Evolutionary conservation across 352 stramenopile genomes (phyloP).

Genomic region (Elongisporangium prolatum): DNA sequence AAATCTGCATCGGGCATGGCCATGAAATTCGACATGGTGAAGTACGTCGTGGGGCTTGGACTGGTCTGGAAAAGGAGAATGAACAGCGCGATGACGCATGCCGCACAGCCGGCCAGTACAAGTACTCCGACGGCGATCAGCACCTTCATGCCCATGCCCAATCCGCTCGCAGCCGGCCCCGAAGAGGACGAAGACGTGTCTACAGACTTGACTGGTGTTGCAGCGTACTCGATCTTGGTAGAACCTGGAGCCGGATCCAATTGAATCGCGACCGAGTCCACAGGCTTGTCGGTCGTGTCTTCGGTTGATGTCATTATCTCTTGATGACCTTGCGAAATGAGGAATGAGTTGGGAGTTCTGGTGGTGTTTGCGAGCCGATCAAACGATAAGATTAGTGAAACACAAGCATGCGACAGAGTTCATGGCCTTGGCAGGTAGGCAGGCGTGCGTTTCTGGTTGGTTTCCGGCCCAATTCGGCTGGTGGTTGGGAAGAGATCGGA

Average conservation of each 20-base stretch:
- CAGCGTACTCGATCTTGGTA: not conserved
- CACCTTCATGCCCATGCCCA: not conserved
- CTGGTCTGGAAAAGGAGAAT: slow-evolving; percentile 58
- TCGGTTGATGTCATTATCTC: not conserved
- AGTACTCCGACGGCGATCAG: not conserved
- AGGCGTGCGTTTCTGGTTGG: too few species aligned
- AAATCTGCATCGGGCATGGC: slow-evolving; percentile 11
- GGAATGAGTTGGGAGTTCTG: not conserved
- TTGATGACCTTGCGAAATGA: not conserved
- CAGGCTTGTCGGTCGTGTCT: not conserved
- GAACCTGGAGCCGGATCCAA: not conserved
- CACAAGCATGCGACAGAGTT: too few species aligned
- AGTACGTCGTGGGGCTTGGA: slow-evolving; percentile 31
- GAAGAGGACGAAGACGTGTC: not conserved
- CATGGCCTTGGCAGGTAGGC: too few species aligned
- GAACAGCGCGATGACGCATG: slow-evolving; percentile 41
- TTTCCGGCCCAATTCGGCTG: too few species aligned
- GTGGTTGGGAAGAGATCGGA: too few species aligned
- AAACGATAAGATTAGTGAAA: not conserved
- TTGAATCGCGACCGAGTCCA: not conserved
- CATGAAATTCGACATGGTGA: slow-evolving; percentile 30
- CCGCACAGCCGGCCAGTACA: not conserved
- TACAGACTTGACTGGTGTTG: not conserved
- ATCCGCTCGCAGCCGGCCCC: too few species aligned
- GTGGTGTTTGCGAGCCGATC: not conserved